These are phyloP conservation scores for Starmerella kuoi DNA, from an alignment of 805 yeast species.

Conservation along the genomic window DNA sequence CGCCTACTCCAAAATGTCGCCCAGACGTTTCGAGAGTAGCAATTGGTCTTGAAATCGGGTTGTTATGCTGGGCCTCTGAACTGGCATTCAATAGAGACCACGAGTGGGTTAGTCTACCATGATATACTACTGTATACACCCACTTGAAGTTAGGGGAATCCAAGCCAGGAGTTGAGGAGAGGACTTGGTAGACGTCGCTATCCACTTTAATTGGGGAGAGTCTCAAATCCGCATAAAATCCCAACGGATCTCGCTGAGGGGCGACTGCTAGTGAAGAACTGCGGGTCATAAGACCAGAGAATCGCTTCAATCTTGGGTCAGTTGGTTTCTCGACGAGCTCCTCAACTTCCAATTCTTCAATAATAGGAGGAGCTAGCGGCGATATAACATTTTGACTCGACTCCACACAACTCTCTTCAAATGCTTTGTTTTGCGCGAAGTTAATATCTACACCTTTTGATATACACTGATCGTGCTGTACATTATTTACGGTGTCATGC, in stretches of 20 bases:
- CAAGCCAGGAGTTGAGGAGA: constrained; percentile 13
- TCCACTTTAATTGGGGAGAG: constrained; percentile 19
- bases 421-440: too few species aligned
- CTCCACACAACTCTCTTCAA: too few species aligned
- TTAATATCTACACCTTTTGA: too few species aligned
- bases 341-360: too few species aligned
- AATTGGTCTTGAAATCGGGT: constrained; percentile 21
- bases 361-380: too few species aligned
- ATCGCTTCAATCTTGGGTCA: too few species aligned
- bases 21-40: constrained; percentile 20
- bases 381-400: too few species aligned
- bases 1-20: constrained; percentile 6
- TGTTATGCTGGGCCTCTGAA: neutral
- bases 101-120: constrained; percentile 22
- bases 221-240: constrained; percentile 13
- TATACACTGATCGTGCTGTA: too few species aligned
- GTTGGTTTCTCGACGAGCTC: too few species aligned
- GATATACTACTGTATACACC: constrained; percentile 20
- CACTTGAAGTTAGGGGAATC: constrained; percentile 6
- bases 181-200: constrained; percentile 19
- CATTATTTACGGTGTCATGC: too few species aligned
- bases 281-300: too few species aligned
- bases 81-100: constrained; percentile 23
- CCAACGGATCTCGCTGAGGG: constrained; percentile 4
- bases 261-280: neutral